Evolutionary conservation across 306 rosid species (phyloP).

Genomic region (Cicer pinnatifidum): DNA sequence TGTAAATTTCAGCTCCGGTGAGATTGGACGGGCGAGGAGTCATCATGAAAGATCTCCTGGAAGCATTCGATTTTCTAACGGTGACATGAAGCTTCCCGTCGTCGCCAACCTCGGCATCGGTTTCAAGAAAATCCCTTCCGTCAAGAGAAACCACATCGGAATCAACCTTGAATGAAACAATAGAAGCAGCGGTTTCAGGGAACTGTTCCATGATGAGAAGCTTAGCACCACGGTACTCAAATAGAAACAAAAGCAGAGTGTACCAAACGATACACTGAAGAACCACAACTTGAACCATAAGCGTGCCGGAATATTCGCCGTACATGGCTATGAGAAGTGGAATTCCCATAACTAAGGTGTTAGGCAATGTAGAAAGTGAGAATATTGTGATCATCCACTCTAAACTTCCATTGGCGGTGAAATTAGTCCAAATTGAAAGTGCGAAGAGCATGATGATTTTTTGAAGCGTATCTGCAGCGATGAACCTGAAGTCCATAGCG

Average conservation of each 20-base stretch:
- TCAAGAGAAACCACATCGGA: constrained; percentile 96
- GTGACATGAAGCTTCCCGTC: constrained; percentile 95
- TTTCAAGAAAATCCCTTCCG: constrained; percentile 85
- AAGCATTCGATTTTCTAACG: constrained; percentile 85
- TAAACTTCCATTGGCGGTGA: constrained; percentile 78
- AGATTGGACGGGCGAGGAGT: constrained; percentile 95
- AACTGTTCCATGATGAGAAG: constrained; percentile 93
- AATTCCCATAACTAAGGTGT: constrained; percentile 93
- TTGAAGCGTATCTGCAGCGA: constrained; percentile 96
- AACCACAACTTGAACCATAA: constrained; percentile 94
- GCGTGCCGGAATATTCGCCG: constrained; percentile 61
- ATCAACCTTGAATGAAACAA: constrained; percentile 91
- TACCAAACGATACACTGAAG: constrained; percentile 98
- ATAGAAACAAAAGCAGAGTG: constrained; percentile 83
- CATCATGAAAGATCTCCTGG: constrained; percentile 71
- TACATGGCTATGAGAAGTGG: constrained; percentile 91
- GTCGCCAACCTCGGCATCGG: constrained; percentile 88
- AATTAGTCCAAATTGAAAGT: constrained; percentile 69
- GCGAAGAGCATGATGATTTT: constrained; percentile 83
- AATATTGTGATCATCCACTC: constrained; percentile 98
- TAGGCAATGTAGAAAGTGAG: constrained; percentile 93
- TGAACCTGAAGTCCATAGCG: constrained; percentile 88
- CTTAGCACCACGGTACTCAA: constrained; percentile 95
- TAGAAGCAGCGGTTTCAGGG: constrained; percentile 95
- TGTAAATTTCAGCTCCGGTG: constrained; percentile 95